A percentile compares a stretch with the other conserved stretches of the same genome.
These are phyloP conservation scores for Tremella yokohamensis DNA, from an alignment of 768 basidiomycete species.

Conservation along the genomic window DNA sequence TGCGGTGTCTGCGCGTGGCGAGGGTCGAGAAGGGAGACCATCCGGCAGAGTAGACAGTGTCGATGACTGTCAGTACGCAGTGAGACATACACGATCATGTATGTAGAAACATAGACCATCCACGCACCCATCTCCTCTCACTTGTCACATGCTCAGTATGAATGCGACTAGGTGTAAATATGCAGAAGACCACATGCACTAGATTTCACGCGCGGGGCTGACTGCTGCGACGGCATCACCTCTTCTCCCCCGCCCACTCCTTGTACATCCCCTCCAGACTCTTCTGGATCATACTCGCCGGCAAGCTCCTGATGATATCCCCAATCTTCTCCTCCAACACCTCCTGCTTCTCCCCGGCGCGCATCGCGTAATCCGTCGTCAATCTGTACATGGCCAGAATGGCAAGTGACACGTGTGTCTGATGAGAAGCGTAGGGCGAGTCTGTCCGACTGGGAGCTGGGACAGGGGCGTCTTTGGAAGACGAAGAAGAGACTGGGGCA, in stretches of 20 bases:
- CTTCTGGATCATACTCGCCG: slow-evolving; percentile 80
- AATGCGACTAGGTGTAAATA: too few relatives aligned
- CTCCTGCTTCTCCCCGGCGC: slow-evolving; percentile 54
- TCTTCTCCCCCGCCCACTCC: slow-evolving; percentile 54
- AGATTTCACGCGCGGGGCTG: too few relatives aligned
- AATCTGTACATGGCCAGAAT: slow-evolving; percentile 87
- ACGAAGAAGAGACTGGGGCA: slow-evolving; percentile 52
- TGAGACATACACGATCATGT: too few relatives aligned
- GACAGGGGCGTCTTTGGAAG: slow-evolving; percentile 53
- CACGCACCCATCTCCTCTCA: too few relatives aligned
- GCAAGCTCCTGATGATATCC: slow-evolving; percentile 85
- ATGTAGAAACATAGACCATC: too few relatives aligned
- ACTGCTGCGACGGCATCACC: not conserved
- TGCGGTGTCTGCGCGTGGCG: slow-evolving; percentile 45
- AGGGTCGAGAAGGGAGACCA: slow-evolving; percentile 16
- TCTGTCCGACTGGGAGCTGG: slow-evolving; percentile 56
- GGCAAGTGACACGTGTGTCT: slow-evolving; percentile 90
- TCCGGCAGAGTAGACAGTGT: too few relatives aligned
- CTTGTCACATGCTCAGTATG: too few relatives aligned
- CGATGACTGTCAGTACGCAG: too few relatives aligned
- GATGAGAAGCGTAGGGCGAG: slow-evolving; percentile 77
- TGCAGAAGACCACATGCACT: too few relatives aligned
- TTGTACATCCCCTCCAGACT: slow-evolving; percentile 92
- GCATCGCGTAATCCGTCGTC: slow-evolving; percentile 73
- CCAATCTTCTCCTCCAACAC: slow-evolving; percentile 63